Evolutionary conservation across 345 rosid species (phyloP).

Genomic region (Arabidopsis suecica): DNA sequence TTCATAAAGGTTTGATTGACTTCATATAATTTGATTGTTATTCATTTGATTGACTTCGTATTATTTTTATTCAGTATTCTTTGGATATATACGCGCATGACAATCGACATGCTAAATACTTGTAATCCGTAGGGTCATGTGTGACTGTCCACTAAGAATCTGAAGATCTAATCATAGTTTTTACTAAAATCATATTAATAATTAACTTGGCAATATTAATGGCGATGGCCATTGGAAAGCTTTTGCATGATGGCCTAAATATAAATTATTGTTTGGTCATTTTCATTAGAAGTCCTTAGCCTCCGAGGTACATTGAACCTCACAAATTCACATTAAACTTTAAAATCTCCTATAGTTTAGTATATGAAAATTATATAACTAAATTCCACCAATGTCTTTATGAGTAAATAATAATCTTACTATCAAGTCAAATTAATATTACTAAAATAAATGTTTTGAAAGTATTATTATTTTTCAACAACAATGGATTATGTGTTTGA

Average conservation of each 20-base stretch:
- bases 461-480: too few species aligned
- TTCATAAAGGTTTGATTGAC: too few species aligned
- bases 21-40: too few species aligned
- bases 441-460: too few species aligned
- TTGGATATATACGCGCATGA: too few species aligned
- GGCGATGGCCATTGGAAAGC: not conserved
- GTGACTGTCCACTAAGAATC: not conserved
- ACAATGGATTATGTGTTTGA: too few species aligned
- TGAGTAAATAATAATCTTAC: too few species aligned
- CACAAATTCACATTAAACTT: not conserved
- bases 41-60: too few species aligned
- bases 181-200: not conserved
- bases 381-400: too few species aligned
- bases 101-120: not conserved
- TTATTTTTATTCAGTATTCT: too few species aligned
- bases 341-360: not conserved
- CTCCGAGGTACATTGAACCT: constrained; percentile 9
- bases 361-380: too few species aligned
- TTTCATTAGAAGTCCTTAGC: constrained; percentile 13
- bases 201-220: not conserved
- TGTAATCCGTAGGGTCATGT: not conserved
- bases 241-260: constrained; percentile 17
- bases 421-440: too few species aligned
- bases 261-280: constrained; percentile 1
- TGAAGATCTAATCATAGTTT: not conserved